Evolutionary conservation across 73 alveolate species (phyloP), one percentile per base, ranked within the genome.

Genomic region (Paramecium sexaurelia): DNA sequence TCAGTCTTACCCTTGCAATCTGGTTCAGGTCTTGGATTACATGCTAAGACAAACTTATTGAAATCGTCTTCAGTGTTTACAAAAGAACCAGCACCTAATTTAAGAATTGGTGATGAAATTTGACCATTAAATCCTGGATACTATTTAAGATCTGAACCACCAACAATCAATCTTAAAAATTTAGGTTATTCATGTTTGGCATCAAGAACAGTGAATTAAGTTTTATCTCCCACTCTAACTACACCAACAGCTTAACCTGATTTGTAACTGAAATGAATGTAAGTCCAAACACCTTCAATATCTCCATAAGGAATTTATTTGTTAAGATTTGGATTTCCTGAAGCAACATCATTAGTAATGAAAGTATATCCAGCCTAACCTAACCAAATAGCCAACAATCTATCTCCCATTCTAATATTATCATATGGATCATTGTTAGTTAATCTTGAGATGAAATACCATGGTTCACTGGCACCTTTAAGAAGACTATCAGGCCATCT

Each of bases 241-340:
- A 40, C 20, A 24, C 90, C 90, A 24, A 41, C 90, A 13, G 90
- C 90, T 78, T 78, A 45, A 41, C 73, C 90, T 29, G 20, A 22
- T 40, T 78, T 78, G 13, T 78, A 78, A 39, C 75, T 40, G 75
- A 78, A 78, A 78, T 78, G 90, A 39, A 78, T 40, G 11, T 78
- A 78, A 6, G 90, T 78, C 90, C 90, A 78, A n/a, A 78, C 90
- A 24, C 90, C 90, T 41, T 78, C 90, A 45, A 78, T 78, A 40
- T 78, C 90, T 11, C 73, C 36, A 43, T 29, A 41, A 7, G 90
- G 90, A n/a, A 43, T 43, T 78, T 78, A 78, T 45, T 78, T 78
- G 6, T 15, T 61, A 17, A 78, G 43, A 78, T 78, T 78, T 19
- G 90, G 90, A 41, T 78, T 78, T 2, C 55, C 71, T 40, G 90